These are phyloP conservation scores for Chlorella sp. DNA, from an alignment of 139 green algal genomes.

Conservation along the genomic window DNA sequence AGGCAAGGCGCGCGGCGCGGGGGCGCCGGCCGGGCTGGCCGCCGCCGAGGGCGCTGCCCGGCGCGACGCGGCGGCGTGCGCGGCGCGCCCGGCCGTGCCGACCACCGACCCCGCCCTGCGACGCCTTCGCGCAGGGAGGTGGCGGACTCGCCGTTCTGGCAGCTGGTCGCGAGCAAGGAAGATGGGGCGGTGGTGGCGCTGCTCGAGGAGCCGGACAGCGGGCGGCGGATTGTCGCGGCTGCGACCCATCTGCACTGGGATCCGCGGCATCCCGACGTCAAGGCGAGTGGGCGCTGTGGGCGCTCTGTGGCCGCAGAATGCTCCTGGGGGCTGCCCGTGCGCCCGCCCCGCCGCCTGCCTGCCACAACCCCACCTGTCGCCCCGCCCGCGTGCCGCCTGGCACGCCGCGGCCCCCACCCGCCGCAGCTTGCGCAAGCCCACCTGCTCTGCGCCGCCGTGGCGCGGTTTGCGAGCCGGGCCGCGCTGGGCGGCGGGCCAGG, in stretches of 20 bases:
- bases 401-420: background rate
- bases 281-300: slow-evolving; percentile 11
- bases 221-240: slow-evolving; percentile 32
- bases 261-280: slow-evolving; percentile 52
- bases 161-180: background rate
- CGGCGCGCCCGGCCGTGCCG: background rate
- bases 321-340: background rate
- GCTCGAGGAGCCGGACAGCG: slow-evolving; percentile 36
- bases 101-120: background rate
- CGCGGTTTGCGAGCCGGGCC: background rate
- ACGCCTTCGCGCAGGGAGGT: slow-evolving; percentile 27
- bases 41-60: slow-evolving; percentile 29
- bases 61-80: background rate
- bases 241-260: slow-evolving; percentile 67
- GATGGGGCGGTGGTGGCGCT: slow-evolving; percentile 45
- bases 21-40: slow-evolving; percentile 18
- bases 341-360: background rate
- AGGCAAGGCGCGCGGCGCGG: slow-evolving; percentile 5
- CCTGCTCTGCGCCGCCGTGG: slow-evolving; percentile 15
- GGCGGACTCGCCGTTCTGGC: background rate
- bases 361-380: too few relatives aligned
- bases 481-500: background rate
- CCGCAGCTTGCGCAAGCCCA: slow-evolving; percentile 11
- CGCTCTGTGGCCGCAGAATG: too few relatives aligned
- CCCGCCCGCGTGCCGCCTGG: background rate